Evolutionary conservation across 352 stramenopile genomes (phyloP).

Genomic region (Phytophthora cactorum): DNA sequence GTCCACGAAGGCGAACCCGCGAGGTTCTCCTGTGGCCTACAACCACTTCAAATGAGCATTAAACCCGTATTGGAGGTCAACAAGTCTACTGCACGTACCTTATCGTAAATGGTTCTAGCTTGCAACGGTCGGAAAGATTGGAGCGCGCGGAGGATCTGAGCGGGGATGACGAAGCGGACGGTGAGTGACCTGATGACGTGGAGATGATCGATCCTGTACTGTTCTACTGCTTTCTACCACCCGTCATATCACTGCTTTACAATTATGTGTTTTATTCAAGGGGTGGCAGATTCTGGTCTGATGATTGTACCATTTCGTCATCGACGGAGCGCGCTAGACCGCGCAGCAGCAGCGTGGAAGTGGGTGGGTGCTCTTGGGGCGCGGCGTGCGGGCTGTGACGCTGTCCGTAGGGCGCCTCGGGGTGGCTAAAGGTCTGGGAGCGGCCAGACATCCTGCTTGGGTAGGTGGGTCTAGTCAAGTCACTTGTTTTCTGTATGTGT

Average conservation of each 20-base stretch:
- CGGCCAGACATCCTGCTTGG: conserved; percentile 14
- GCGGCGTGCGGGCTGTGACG: conserved; percentile 4
- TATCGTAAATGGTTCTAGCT: conserved; percentile 68
- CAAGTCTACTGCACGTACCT: conserved; percentile 42
- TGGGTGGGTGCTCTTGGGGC: conserved; percentile 44
- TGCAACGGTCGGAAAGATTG: conserved; percentile 54
- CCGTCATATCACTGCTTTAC: conserved; percentile 8
- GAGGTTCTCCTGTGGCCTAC: conserved; percentile 60
- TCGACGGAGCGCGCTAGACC: conserved; percentile 54
- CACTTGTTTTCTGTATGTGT: neutral
- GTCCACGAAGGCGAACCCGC: conserved; percentile 84
- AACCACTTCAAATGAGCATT: neutral
- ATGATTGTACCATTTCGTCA: conserved; percentile 70
- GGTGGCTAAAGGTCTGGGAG: conserved; percentile 14
- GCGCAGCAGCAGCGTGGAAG: conserved; percentile 69
- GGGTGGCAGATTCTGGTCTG: neutral
- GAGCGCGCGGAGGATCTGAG: conserved; percentile 66
- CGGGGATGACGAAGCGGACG: conserved; percentile 23
- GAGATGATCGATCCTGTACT: neutral
- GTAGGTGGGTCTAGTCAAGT: neutral
- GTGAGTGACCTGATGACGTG: conserved; percentile 29
- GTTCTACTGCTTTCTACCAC: conserved; percentile 12
- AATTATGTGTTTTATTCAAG: conserved; percentile 15
- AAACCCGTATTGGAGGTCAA: too few species aligned
- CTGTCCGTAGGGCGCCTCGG: conserved; percentile 17